A percentile compares a stretch with the other conserved stretches of the same genome.
Conservation (phyloP, 148 eudicot genomes). For the Persicaria tinctoria region DNA sequence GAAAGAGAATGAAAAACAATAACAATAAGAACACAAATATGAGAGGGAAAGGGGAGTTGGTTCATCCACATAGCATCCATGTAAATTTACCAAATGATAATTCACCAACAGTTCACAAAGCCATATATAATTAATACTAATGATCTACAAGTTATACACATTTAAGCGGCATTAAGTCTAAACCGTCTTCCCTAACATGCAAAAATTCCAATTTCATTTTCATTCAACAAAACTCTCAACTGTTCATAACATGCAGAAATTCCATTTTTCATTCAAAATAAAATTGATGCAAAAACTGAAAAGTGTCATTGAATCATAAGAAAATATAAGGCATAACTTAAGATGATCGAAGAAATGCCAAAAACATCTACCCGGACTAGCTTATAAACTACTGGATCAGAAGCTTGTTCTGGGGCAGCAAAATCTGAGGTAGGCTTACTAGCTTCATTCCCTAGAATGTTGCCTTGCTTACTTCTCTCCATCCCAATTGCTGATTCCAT, state of each 20-base stretch:
- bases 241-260: no score
- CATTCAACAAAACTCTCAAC: neutral
- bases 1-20: neutral
- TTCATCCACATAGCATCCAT: neutral
- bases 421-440: conserved; percentile 19
- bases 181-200: neutral
- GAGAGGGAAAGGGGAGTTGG: neutral
- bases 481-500: conserved; percentile 52
- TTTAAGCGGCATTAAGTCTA: neutral
- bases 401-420: conserved; percentile 27
- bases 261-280: neutral
- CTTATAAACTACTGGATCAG: conserved; percentile 80
- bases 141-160: neutral
- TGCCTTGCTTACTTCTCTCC: conserved; percentile 30
- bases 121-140: neutral
- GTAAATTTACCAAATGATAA: neutral
- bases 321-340: neutral
- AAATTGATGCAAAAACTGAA: neutral
- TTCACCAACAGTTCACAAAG: neutral
- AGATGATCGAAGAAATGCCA: neutral
- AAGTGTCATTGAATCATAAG: conserved; percentile 1
- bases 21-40: neutral
- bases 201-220: neutral
- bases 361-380: conserved; percentile 61
- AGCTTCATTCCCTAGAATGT: conserved; percentile 19